Base-by-base conservation (phyloP, 306 rosid genomes). In the Mimosa pudica region DNA sequence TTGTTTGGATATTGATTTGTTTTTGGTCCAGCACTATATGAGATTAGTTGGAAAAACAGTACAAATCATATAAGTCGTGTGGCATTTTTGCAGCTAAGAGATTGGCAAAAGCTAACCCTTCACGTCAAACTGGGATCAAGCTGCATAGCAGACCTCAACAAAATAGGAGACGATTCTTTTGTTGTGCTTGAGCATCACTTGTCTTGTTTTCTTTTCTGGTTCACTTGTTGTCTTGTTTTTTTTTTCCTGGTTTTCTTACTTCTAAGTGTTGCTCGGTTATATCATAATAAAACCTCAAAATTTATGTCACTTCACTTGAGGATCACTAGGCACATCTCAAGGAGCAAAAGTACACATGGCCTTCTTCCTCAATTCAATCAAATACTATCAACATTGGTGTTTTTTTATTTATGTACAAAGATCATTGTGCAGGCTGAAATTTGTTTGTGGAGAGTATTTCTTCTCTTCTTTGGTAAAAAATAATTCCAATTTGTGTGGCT, bases 51-150 rank as follows among this genome's bases (percentile, higher is more conserved):
- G 4, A 54, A 17, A 16, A 38, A 38, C 42, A 38, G 42, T 1
- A 10, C 17, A 17, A 54, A 54, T 4, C 2, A 17, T 18, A 14
- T 44, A 2, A 7, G 14, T 49, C 7, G 75, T 32, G 51, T 66
- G 38, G 12, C 10, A 42, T 69, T 77, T 70, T 70, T 84, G 86
- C 90, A 93, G 97, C 89, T 10, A 89, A 89, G 89, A 93, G 83
- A 86, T 18, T 93, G 86, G 97, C 86, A 4, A 89, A 88, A 85
- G 89, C 92, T n/a, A 84, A 55, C 82, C 94, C 96, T 78, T 84
- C 90, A 2, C 91, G 90, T 78, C 91, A 79, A 70, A 74, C 81
- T 45, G 94, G 92, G 81, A 89, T 93, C 81, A 91, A 75, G 83
- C 84, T 93, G 85, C 90, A 88, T 10, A 77, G 64, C 70, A 86